Base-by-base conservation (phyloP, 345 rosid species). In the Citrus maxima region DNA sequence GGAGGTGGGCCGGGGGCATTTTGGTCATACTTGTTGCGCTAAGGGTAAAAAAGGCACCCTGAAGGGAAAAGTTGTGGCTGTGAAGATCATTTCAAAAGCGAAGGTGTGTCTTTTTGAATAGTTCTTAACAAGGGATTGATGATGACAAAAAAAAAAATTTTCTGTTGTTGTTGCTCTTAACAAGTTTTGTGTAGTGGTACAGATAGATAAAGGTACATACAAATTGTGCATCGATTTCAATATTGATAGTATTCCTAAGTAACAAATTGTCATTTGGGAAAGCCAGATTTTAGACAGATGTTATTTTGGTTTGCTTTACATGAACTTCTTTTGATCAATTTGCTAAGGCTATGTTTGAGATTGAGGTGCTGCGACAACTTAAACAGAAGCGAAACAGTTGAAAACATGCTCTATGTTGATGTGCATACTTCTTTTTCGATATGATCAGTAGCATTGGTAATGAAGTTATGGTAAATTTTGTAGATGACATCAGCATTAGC, bases 1-100 rank as follows among this genome's bases (percentile, higher is more conserved):
- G 80, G 98, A 96, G 80, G 86, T 96, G 1, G 99, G 99, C 25
- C 89, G 98, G 80, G 98, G 99, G 72, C 99, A 96, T 90, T 96
- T 96, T 80, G 99, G 99, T 81, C 97, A 94, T 82, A 94, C 98
- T 35, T 94, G 98, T 84, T 90, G 92, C 82, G 99, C 98, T 6
- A 93, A 87, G 80, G 90, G 88, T 0, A 96, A 90, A 84, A 96
- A 93, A 79, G 98, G 99, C 24, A 88, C 88, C 81, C 83, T 88
- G 78, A 96, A 92, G 81, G 98, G 95, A 49, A 90, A 88, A 68
- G 59, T 89, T 0, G 94, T 94, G 32, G 99, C 99, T 3, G 97
- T 94, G 80, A 97, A 97, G 88, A 88, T 97, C 89, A 92, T 97
- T 68, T 89, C 98, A 1, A 97, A 97, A 87, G 89, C 97, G 63